These are phyloP conservation scores for Cutaneotrichosporon arboriforme DNA, from an alignment of 1,284 basidiomycete genomes.

Conservation along the genomic window DNA sequence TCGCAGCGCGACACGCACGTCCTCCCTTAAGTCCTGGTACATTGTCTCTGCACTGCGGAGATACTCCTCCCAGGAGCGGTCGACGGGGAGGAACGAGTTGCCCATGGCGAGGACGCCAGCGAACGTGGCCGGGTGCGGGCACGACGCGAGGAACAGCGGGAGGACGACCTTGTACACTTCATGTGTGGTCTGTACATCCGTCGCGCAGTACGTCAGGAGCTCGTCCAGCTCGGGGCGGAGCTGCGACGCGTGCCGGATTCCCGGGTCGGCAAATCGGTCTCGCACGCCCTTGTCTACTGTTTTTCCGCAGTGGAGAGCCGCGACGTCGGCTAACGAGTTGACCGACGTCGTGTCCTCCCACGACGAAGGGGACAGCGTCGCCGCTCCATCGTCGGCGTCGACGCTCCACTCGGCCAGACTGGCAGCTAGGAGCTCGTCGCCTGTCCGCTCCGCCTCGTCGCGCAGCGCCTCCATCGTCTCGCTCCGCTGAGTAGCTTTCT, in stretches of 20 bases:
- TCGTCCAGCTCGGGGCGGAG: constrained; percentile 65
- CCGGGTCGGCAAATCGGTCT: constrained; percentile 60
- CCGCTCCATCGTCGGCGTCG: constrained; percentile 23
- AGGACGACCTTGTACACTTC: constrained; percentile 73
- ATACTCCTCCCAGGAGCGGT: constrained; percentile 82
- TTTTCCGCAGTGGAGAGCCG: constrained; percentile 79
- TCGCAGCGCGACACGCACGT: constrained; percentile 62
- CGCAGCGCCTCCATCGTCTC: constrained; percentile 45
- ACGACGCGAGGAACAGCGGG: constrained; percentile 75
- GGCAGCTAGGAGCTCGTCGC: constrained; percentile 48
- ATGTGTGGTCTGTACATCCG: constrained; percentile 80
- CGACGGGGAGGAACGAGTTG: constrained; percentile 83
- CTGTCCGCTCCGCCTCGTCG: constrained; percentile 51
- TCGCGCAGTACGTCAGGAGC: constrained; percentile 83
- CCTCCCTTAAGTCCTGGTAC: constrained; percentile 69
- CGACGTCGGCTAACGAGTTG: constrained; percentile 90
- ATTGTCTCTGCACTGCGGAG: constrained; percentile 68
- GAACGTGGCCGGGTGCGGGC: constrained; percentile 90
- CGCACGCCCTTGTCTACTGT: constrained; percentile 74
- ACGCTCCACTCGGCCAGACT: constrained; percentile 37
- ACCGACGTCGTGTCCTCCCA: constrained; percentile 93
- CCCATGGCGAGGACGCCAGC: constrained; percentile 90
- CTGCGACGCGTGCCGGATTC: constrained; percentile 49
- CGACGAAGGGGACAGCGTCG: constrained; percentile 22
- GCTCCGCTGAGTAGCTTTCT: constrained; percentile 40